A percentile compares a stretch with the other conserved stretches of the same genome.
phyloP scores from a whole-genome alignment of 257 asterid genomes.

The Solanum phureja region DNA sequence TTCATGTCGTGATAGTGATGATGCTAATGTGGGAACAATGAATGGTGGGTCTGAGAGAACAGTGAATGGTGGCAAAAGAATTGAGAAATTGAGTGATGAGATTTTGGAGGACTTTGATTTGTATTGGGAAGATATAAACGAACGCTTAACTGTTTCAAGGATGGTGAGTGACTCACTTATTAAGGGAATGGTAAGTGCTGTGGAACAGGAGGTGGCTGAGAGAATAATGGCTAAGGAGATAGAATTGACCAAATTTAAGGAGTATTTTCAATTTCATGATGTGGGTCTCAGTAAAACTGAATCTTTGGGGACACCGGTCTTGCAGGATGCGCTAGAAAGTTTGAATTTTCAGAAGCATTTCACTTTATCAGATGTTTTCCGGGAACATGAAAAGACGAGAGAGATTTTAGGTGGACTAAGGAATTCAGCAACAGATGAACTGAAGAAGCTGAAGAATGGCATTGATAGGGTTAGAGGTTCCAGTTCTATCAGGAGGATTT shows the following conservation, averaged over 20 bases:
- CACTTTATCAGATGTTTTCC: conserved; percentile 13
- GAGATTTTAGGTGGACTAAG: conserved; percentile 30
- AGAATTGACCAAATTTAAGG: conserved; percentile 45
- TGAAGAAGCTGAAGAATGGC: conserved; percentile 40
- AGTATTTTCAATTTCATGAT: conserved; percentile 15
- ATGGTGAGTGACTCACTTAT: conserved; percentile 79
- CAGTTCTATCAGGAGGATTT: conserved; percentile 24
- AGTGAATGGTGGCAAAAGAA: conserved; percentile 17
- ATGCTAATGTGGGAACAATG: conserved; percentile 8
- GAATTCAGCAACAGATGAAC: conserved; percentile 31
- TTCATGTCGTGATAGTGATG: conserved; percentile 9
- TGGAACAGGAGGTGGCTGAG: conserved; percentile 69
- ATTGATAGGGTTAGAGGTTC: conserved; percentile 28
- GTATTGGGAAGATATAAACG: conserved; percentile 53
- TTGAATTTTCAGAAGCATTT: conserved; percentile 6
- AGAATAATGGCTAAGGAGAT: conserved; percentile 50
- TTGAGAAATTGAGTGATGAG: conserved; percentile 45
- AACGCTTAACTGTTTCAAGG: conserved; percentile 51
- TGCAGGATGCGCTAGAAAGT: neutral
- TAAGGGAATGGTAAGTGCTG: conserved; percentile 82
- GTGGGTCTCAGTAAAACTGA: conserved; percentile 5
- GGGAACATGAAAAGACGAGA: conserved; percentile 30
- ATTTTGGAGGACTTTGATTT: conserved; percentile 63
- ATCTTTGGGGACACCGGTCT: conserved; percentile 3
- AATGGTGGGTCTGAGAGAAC: conserved; percentile 6